These are phyloP conservation scores for Xylaria cubensis DNA, from an alignment of 495 filamentous ascomycete species.

Conservation along the genomic window DNA sequence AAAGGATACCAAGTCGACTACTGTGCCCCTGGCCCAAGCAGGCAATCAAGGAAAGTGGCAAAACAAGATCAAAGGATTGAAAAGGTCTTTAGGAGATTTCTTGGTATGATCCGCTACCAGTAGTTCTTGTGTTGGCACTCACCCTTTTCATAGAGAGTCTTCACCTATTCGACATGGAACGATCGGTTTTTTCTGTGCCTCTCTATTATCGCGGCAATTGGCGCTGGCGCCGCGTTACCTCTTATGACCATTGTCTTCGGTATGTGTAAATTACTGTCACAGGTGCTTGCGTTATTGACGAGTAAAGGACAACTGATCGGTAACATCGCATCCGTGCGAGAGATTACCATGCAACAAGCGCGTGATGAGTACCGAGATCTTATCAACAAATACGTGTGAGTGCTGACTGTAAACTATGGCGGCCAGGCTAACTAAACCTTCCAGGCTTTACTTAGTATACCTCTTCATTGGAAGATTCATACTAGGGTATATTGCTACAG, in stretches of 20 bases:
- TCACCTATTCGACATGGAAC: conserved; percentile 54
- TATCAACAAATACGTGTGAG: conserved; percentile 41
- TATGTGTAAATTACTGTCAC: conserved; percentile 35
- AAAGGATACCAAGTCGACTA: conserved; percentile 9
- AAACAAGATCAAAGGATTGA: conserved; percentile 11
- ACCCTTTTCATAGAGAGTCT: conserved; percentile 49
- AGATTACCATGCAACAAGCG: conserved; percentile 25
- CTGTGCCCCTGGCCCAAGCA: conserved; percentile 17
- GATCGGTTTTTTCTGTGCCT: conserved; percentile 49
- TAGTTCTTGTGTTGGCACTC: neutral
- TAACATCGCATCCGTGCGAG: conserved; percentile 33
- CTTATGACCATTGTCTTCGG: conserved; percentile 58
- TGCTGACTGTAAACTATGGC: neutral
- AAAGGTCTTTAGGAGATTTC: conserved; percentile 17
- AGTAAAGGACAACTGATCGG: conserved; percentile 51
- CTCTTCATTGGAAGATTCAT: conserved; percentile 67
- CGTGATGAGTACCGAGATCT: conserved; percentile 31
- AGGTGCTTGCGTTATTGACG: neutral
- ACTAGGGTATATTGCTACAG: conserved; percentile 63
- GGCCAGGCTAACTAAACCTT: conserved; percentile 4
- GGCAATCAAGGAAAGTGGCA: conserved; percentile 21
- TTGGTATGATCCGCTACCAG: conserved; percentile 41
- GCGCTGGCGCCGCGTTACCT: conserved; percentile 57
- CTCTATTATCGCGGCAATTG: conserved; percentile 54
- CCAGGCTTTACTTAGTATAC: conserved; percentile 64